Evolutionary conservation across 352 stramenopile species (phyloP), one percentile per base, ranked within the genome.

Genomic region (Phytophthora pseudosyringae): DNA sequence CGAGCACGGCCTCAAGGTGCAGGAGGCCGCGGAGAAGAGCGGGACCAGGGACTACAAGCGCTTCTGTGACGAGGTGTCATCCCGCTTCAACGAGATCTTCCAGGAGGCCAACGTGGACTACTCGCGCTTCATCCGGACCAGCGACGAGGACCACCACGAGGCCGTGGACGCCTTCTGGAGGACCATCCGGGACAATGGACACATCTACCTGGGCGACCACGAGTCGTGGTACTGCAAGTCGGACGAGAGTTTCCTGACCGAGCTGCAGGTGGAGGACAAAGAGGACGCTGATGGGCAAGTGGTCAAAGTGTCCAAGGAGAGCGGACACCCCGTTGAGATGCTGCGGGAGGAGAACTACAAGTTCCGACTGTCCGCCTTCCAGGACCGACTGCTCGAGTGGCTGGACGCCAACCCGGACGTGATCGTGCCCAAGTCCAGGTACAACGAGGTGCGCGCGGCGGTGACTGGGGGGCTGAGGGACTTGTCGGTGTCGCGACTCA

Each of bases 311-410:
- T 85, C 92, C 70, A 76, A 97, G 80, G 73, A 98, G 76, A 89
- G 95, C 85, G 64, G 95, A 86, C 89, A 97, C 57, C 54, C 55
- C 28, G 97, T 99, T 2, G 86, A 97, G 67, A 98, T 96, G 86
- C 73, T 99, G 21, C 89, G 98, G 59, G 98, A 99, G 78, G 83
- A 98, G 52, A 99, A 98, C 58, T 99, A 99, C 88, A 99, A 99
- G 75, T 99, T 99, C 69, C 83, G 88, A 59, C 83, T 99, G 18
- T 98, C 89, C 25, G 86, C 86, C 8, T 99, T 98, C 73, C 78
- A 99, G 71, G 81, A 98, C 21, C 75, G 76, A 67, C 75, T 99
- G 44, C 74, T 99, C 21, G 70, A 94, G 43, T 98, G 90, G 86
- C 77, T 97, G 49, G 88, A 94, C 54, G 71, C 68, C 38, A 79